A percentile compares a stretch with the other conserved stretches of the same genome.
These are phyloP conservation scores for Haplosporangium sp. DNA, from an alignment of 371 early-diverging fungal species.

Conservation along the genomic window DNA sequence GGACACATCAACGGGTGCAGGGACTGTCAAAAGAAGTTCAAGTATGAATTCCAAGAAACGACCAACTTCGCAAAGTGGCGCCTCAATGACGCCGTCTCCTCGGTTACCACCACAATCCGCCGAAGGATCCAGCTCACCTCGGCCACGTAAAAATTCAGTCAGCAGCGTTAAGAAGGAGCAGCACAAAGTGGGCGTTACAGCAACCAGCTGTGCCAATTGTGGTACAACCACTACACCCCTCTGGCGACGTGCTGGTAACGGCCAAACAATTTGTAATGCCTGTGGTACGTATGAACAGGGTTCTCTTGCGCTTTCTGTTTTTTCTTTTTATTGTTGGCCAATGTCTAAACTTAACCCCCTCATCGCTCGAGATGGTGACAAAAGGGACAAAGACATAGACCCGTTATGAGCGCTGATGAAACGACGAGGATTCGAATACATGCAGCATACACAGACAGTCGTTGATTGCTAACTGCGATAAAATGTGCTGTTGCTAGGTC, in stretches of 20 bases:
- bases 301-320: too few species aligned
- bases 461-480: background rate
- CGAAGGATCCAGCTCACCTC: conserved; percentile 19
- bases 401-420: background rate
- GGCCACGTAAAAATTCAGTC: conserved; percentile 33
- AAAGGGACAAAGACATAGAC: background rate
- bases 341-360: too few species aligned
- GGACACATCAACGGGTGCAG: conserved; percentile 9
- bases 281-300: conserved; percentile 68
- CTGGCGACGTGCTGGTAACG: conserved; percentile 90
- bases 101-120: conserved; percentile 17
- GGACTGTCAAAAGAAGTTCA: conserved; percentile 6
- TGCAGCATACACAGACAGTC: background rate
- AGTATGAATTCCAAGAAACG: conserved; percentile 5
- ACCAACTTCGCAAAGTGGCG: background rate
- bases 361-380: too few species aligned
- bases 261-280: conserved; percentile 91
- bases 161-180: conserved; percentile 15
- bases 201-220: conserved; percentile 89
- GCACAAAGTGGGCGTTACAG: conserved; percentile 48
- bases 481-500: conserved; percentile 55
- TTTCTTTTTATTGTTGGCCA: too few species aligned
- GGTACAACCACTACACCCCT: conserved; percentile 88
- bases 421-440: background rate
- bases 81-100: conserved; percentile 31